Conservation (phyloP, 2,329 filamentous ascomycete genomes). For the Cryoendolithus antarcticus region DNA sequence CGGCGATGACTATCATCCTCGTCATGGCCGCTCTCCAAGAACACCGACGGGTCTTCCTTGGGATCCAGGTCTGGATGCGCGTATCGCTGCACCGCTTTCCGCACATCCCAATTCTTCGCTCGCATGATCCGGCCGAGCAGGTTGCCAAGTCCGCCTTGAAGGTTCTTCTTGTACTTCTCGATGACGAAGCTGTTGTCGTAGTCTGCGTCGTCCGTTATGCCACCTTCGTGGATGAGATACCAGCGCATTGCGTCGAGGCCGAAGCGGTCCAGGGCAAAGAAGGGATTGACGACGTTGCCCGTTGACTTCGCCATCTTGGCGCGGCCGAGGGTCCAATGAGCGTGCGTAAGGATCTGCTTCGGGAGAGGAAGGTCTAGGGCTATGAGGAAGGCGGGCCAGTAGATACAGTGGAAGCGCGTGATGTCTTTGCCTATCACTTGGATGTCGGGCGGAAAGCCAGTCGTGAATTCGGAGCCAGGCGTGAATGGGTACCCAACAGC, state of each 20-base stretch:
- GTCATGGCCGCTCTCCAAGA: slow-evolving; percentile 1
- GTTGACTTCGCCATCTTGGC: slow-evolving; percentile 95
- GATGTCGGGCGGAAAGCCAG: slow-evolving; percentile 79
- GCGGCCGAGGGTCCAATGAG: slow-evolving; percentile 85
- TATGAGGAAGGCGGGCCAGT: slow-evolving; percentile 95
- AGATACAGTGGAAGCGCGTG: slow-evolving; percentile 87
- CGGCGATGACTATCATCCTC: background rate
- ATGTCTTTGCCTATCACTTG: slow-evolving; percentile 97
- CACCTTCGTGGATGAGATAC: slow-evolving; percentile 73
- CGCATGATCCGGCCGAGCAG: slow-evolving; percentile 56
- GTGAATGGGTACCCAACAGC: slow-evolving; percentile 76
- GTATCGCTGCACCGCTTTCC: slow-evolving; percentile 19
- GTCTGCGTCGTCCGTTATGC: slow-evolving; percentile 63
- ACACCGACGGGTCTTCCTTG: slow-evolving; percentile 5
- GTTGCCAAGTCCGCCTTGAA: slow-evolving; percentile 72
- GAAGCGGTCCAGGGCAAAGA: slow-evolving; percentile 80
- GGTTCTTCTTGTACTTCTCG: slow-evolving; percentile 62
- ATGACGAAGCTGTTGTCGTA: slow-evolving; percentile 73
- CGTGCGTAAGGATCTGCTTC: slow-evolving; percentile 72
- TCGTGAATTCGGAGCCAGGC: slow-evolving; percentile 47
- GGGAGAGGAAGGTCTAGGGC: slow-evolving; percentile 70
- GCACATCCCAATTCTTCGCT: slow-evolving; percentile 45
- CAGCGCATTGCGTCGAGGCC: slow-evolving; percentile 80
- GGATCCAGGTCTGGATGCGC: slow-evolving; percentile 8
- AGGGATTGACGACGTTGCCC: slow-evolving; percentile 90